Percentiles rank a stretch among this genome's conserved stretches.
Conservation (phyloP, 495 filamentous ascomycete genomes). For the Choiromyces venosus region DNA sequence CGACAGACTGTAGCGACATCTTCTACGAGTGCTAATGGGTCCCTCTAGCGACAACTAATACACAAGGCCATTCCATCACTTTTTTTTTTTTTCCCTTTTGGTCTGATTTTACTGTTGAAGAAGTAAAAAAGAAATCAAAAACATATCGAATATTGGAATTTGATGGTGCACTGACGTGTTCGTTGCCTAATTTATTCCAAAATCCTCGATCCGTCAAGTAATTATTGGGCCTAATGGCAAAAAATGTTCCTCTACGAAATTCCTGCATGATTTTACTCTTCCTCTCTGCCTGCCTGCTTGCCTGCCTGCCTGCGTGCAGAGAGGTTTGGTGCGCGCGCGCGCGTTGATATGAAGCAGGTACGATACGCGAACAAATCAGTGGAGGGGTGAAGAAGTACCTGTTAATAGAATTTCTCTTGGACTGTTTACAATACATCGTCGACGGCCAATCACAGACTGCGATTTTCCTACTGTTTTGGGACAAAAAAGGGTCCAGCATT, state of each 20-base stretch:
- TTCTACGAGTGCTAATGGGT: not conserved
- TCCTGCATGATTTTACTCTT: not conserved
- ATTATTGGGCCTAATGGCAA: not conserved
- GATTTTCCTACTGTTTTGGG: not conserved
- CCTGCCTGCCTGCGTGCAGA: not conserved
- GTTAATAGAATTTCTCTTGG: not conserved
- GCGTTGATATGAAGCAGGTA: constrained; percentile 26
- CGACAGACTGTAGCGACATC: not conserved
- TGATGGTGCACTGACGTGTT: not conserved
- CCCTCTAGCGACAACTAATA: not conserved
- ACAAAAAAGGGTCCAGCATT: not conserved
- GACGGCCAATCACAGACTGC: not conserved
- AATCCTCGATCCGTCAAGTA: not conserved
- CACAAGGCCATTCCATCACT: not conserved
- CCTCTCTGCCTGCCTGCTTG: too few relatives aligned
- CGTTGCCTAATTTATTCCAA: not conserved
- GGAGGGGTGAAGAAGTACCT: not conserved
- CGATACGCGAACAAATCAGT: constrained; percentile 7
- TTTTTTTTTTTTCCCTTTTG: not conserved
- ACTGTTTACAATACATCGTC: not conserved
- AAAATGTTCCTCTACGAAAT: not conserved
- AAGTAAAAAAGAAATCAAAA: not conserved
- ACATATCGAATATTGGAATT: not conserved
- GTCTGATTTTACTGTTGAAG: not conserved
- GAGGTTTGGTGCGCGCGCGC: not conserved